Evolutionary conservation across 306 rosid species (phyloP).

Genomic region (Corylus americana): DNA sequence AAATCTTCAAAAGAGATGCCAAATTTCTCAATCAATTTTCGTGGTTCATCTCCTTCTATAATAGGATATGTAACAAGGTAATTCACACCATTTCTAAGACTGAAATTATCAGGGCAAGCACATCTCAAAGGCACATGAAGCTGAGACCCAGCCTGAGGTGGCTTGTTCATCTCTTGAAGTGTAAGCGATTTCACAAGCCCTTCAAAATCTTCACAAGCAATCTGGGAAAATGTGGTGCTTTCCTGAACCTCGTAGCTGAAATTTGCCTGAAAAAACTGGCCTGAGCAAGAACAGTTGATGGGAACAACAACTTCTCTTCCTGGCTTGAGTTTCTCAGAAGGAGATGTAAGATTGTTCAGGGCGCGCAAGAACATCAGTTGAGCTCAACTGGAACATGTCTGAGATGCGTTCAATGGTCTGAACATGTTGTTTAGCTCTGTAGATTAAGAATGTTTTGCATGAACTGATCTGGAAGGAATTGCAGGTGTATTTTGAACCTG

Average conservation of each 20-base stretch:
- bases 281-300: conserved; percentile 49
- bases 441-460: conserved; percentile 59
- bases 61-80: conserved; percentile 67
- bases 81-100: conserved; percentile 26
- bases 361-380: conserved; percentile 32
- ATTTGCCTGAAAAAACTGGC: conserved; percentile 40
- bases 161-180: conserved; percentile 32
- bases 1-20: conserved; percentile 42
- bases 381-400: conserved; percentile 31
- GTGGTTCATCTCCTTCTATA: conserved; percentile 29
- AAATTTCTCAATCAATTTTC: conserved; percentile 35
- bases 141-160: conserved; percentile 30
- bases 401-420: conserved; percentile 41
- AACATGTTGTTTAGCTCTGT: conserved; percentile 49
- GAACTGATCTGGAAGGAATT: conserved; percentile 34
- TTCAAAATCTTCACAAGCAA: conserved; percentile 62
- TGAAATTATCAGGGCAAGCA: conserved; percentile 50
- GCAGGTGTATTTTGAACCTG: conserved; percentile 58
- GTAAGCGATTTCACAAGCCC: conserved; percentile 52
- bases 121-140: conserved; percentile 57
- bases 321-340: conserved; percentile 33
- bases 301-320: conserved; percentile 66
- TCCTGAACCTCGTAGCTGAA: conserved; percentile 34
- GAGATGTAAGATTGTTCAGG: conserved; percentile 40
- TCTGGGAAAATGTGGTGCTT: conserved; percentile 29